phyloP scores from a whole-genome alignment of 2,329 filamentous ascomycete species.

The Aspergillus ochraceus region DNA sequence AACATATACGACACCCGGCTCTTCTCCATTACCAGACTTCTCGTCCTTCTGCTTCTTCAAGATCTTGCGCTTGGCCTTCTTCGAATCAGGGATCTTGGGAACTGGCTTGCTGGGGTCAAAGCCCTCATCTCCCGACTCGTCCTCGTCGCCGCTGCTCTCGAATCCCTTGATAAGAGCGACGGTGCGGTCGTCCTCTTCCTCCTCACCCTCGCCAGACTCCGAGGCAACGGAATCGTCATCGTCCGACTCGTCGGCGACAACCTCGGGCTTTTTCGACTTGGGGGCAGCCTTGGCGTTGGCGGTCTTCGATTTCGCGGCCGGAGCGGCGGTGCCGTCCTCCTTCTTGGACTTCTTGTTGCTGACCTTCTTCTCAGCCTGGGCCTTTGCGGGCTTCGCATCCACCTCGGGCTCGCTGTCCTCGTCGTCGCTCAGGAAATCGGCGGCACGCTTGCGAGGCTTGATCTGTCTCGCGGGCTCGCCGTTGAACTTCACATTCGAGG shows the following conservation, averaged over 20 bases:
- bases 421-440: slow-evolving; percentile 49
- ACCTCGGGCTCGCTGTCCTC: slow-evolving; percentile 31
- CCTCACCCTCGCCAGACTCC: slow-evolving; percentile 27
- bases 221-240: slow-evolving; percentile 24
- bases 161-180: slow-evolving; percentile 56
- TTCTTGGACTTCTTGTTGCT: slow-evolving; percentile 49
- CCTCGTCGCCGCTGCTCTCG: slow-evolving; percentile 55
- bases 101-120: slow-evolving; percentile 47
- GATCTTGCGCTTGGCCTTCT: slow-evolving; percentile 52
- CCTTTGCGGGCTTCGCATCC: slow-evolving; percentile 19
- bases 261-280: slow-evolving; percentile 49
- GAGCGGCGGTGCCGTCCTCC: slow-evolving; percentile 33
- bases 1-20: slow-evolving; percentile 81
- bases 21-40: slow-evolving; percentile 36
- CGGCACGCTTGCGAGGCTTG: slow-evolving; percentile 49
- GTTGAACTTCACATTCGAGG: slow-evolving; percentile 32
- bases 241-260: slow-evolving; percentile 36
- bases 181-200: slow-evolving; percentile 53
- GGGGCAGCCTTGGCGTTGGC: slow-evolving; percentile 27
- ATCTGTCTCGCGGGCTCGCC: slow-evolving; percentile 35
- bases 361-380: slow-evolving; percentile 38
- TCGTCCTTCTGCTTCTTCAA: slow-evolving; percentile 52
- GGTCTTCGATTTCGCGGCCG: slow-evolving; percentile 36
- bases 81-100: slow-evolving; percentile 46
- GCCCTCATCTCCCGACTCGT: slow-evolving; percentile 48